Evolutionary conservation across 805 yeast species (phyloP).

Genomic region (Ogataea populi-albae): DNA sequence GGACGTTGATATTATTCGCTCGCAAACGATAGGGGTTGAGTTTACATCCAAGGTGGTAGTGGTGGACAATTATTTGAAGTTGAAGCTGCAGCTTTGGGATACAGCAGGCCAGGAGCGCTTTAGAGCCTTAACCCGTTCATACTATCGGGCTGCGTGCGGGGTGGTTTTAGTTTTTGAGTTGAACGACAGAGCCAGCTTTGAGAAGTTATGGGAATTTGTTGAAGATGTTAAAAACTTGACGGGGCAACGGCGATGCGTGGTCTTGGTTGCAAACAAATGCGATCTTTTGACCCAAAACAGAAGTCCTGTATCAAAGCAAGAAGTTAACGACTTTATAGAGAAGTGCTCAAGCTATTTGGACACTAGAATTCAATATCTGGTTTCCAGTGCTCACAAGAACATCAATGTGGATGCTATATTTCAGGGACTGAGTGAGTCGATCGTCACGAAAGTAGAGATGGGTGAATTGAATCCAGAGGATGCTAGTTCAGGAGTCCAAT

Average conservation of each 20-base stretch:
- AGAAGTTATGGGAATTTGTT: slow-evolving; percentile 30
- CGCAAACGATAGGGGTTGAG: slow-evolving; percentile 42
- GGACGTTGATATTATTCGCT: slow-evolving; percentile 27
- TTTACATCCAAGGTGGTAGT: slow-evolving; percentile 33
- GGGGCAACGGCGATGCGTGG: slow-evolving; percentile 25
- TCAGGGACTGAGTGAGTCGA: slow-evolving; percentile 35
- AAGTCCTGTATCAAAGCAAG: slow-evolving; percentile 10
- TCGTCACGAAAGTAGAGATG: slow-evolving; percentile 44
- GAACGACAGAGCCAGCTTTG: slow-evolving; percentile 24
- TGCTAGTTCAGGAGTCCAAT: slow-evolving; percentile 46
- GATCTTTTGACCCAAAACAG: slow-evolving; percentile 20
- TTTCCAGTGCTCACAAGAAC: slow-evolving; percentile 41
- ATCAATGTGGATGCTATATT: slow-evolving; percentile 42
- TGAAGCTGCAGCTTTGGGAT: slow-evolving; percentile 31
- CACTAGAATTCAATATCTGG: slow-evolving; percentile 36
- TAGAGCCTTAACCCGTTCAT: slow-evolving; percentile 36
- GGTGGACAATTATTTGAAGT: slow-evolving; percentile 18
- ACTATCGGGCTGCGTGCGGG: slow-evolving; percentile 38
- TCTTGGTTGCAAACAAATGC: slow-evolving; percentile 36
- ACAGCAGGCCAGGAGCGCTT: slow-evolving; percentile 29
- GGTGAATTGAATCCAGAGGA: slow-evolving; percentile 48
- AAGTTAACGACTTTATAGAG: slow-evolving; percentile 12
- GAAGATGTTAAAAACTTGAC: slow-evolving; percentile 32
- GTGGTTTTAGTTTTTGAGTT: slow-evolving; percentile 36
- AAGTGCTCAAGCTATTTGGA: slow-evolving; percentile 25